These are phyloP conservation scores for Trichoderma atrobrunneum DNA, from an alignment of 2,329 filamentous ascomycete species.

Conservation along the genomic window DNA sequence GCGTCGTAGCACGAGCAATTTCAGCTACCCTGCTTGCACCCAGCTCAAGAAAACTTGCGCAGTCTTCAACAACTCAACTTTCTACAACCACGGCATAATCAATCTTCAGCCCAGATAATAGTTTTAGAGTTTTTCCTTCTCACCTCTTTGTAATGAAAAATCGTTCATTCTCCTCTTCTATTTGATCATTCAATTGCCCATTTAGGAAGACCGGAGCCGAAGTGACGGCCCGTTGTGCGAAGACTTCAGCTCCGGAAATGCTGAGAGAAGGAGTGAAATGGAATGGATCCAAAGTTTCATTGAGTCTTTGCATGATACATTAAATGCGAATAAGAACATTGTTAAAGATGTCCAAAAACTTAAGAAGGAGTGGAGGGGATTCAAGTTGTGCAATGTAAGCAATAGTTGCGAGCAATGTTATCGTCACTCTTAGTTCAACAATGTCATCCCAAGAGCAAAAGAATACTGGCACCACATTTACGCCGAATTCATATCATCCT, in stretches of 20 bases:
- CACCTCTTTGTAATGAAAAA: not conserved
- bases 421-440: no score
- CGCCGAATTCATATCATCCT: not conserved
- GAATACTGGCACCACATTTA: not conserved
- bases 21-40: not conserved
- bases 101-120: not conserved
- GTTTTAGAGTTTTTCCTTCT: not conserved
- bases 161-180: not conserved
- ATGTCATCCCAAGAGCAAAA: not conserved
- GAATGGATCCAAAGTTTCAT: not conserved
- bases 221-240: not conserved
- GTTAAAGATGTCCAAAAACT: rapidly evolving
- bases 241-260: not conserved
- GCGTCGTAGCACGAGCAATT: not conserved
- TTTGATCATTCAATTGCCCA: not conserved
- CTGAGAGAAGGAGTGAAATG: not conserved
- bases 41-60: not conserved
- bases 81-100: not conserved
- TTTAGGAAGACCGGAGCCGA: not conserved
- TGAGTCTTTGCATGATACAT: not conserved
- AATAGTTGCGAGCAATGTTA: not conserved
- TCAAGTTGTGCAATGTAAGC: not conserved
- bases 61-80: not conserved
- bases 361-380: not conserved
- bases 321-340: not conserved